Evolutionary conservation across 2,329 filamentous ascomycete genomes (phyloP), one percentile per base, ranked within the genome.

Genomic region (Aspergillus unguis): DNA sequence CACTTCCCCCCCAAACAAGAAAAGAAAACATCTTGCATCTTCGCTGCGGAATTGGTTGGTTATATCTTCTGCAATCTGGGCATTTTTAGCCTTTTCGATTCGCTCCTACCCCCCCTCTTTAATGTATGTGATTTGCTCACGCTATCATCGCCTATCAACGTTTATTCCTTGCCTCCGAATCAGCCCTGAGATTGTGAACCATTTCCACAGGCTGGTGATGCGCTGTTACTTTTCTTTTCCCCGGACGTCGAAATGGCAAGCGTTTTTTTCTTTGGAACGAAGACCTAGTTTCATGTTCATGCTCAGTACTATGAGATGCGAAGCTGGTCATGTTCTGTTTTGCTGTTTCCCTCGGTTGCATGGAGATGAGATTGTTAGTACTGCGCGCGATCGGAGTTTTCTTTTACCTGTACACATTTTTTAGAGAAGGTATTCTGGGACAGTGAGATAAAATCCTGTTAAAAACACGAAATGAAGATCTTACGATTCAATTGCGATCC

Each of bases 1-100:
- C 45, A 51, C 44, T 47, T 48, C 35, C 40, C 52, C 29, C 25
- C 48, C 47, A 41, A 55, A 54, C 59, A 56, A 64, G 62, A 65
- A 66, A 69, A 68, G 65, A 62, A 64, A 65, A 62, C 64, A 66
- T 70, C 53, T 65, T 65, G 64, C 66, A 69, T 66, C 56, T 62
- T 64, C 54, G 58, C 63, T 59, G 66, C 60, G 63, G 60, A 69
- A 63, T 65, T 69, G 68, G 67, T 71, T 69, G 65, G 65, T 70
- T 69, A 70, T 70, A 61, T 65, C 60, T 62, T 62, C 59, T 58
- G 65, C 61, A 61, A 67, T 69, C 54, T 68, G 67, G 64, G 63
- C 60, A 48, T 54, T 50, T 54, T 45, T 53, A 56, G 56, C 62
- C 62, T 62, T 48, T 59, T 63, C 60, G 32, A 58, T 28, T 37